Evolutionary conservation across 805 yeast species (phyloP), one percentile per base, ranked within the genome.

Genomic region (Debaryomyces maramus): DNA sequence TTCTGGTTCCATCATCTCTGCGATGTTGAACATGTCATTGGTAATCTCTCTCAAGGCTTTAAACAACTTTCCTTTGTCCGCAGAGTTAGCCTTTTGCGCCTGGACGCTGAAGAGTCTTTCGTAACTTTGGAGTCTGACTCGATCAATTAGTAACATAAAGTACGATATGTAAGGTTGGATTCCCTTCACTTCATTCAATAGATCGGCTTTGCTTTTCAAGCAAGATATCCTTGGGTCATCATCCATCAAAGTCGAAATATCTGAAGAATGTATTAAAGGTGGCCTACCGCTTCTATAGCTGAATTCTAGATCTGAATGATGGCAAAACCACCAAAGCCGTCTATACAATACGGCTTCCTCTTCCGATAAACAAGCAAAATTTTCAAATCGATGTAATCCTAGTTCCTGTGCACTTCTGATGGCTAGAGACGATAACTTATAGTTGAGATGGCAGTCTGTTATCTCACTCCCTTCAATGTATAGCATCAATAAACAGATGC

Each of bases 401-500:
- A 63, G 38, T 13, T 58, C 64, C 33, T 58, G 60, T 4, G 67
- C 68, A 36, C 50, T 53, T 11, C 65, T 40, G 4, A 63, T 59
- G 0, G 72, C 73, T 20, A 65, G 55, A 0, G 67, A 46, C 2
- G 54, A 44, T 11, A 67, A 44, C 7, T 58, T 53, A 45, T 58
- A 61, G 36, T 58, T 64, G 27, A 64, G 57, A 31, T 53, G 55
- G 11, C 61, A 50, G 14, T 59, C 48, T 6, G 50, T 19, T 61
- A 53, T 14, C 52, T 53, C 46, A 13, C 45, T 45, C 3, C 44
- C 43, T 39, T 53, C 65, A 26, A 69, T 60, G 46, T 65, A 75
- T 2, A 58, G 32, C 1, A 71, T 56, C 39, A 82, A 52, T 14
- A 81, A 49, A 11, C 81, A 45, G 2, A 80, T 55, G 0, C 77